phyloP scores from a whole-genome alignment of 208 protist genomes.

The Novymonas esmeraldas region DNA sequence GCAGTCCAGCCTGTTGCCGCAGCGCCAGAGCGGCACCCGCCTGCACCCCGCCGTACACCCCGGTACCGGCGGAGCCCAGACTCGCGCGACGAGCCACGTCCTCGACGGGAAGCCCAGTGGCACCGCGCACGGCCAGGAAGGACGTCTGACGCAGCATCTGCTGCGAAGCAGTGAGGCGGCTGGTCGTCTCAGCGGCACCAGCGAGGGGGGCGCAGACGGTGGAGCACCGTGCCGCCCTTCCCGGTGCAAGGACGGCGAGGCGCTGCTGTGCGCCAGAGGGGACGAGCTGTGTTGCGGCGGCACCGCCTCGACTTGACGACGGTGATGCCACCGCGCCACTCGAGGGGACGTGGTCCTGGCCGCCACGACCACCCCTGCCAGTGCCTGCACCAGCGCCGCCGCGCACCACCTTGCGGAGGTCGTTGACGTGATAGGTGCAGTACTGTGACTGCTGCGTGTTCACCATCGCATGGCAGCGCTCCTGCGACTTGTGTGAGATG shows the following conservation, averaged over 20 bases:
- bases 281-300: slow-evolving; percentile 10
- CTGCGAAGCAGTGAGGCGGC: slow-evolving; percentile 22
- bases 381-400: slow-evolving; percentile 6
- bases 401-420: slow-evolving; percentile 51
- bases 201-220: neutral
- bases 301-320: slow-evolving; percentile 1
- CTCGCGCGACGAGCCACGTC: slow-evolving; percentile 26
- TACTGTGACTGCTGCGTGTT: slow-evolving; percentile 50
- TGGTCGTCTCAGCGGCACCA: neutral
- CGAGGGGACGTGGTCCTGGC: no score
- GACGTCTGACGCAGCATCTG: slow-evolving; percentile 37
- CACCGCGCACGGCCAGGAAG: slow-evolving; percentile 67
- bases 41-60: slow-evolving; percentile 59
- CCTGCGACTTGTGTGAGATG: slow-evolving; percentile 37
- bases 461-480: slow-evolving; percentile 58
- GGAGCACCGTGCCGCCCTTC: neutral
- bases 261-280: neutral
- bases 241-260: neutral
- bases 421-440: slow-evolving; percentile 53
- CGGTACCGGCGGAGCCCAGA: slow-evolving; percentile 18
- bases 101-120: slow-evolving; percentile 50
- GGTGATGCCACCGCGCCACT: neutral
- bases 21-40: slow-evolving; percentile 42
- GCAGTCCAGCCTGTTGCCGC: slow-evolving; percentile 21
- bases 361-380: neutral